Evolutionary conservation across 2,329 filamentous ascomycete genomes (phyloP), one percentile per base, ranked within the genome.

Genomic region (Alternaria triticimaculans): DNA sequence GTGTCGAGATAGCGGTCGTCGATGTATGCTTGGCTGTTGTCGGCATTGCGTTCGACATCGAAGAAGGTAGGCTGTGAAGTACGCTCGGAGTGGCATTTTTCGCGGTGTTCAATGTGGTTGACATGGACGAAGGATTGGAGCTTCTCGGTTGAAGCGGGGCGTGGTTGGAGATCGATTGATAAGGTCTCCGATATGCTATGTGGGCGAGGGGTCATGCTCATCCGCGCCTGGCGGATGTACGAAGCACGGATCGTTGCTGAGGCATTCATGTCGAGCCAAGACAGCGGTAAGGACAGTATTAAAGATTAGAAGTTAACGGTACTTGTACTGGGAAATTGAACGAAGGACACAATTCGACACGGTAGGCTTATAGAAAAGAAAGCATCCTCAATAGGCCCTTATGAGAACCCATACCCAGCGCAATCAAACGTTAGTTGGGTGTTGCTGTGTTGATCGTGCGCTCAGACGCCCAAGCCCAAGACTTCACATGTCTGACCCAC

Each of bases 241-340:
- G 69, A 70, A 3, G 68, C 72, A 28, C 74, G 67, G 45, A 75
- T 74, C 6, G 73, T 71, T 26, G 74, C 73, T 37, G 74, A 76
- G 50, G 73, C 74, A 41, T 76, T 75, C 74, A 76, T 76, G n/a
- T 23, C 64, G 45, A 14, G 18, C 45, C 25, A 26, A 21, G 55
- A 51, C 44, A 46, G 37, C 49, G 21, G 28, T 37, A 37, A 37
- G 6, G 49, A 53, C 30, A 20, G 43, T 45, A 45, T 45, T 41
- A 53, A 45, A 25, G 48, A 64, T 58, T 57, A 62, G 5, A 33
- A 58, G 54, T 67, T 66, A 67, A 21, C 33, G 43, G 62, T 60
- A 59, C 50, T 57, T 10, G 21, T 51, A 45, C 43, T 48, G 45
- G 55, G 62, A 54, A 44, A 18, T 9, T 33, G 15, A 12, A 45